Base-by-base conservation (phyloP, 768 basidiomycete genomes). In the Phylloporus sp. region DNA sequence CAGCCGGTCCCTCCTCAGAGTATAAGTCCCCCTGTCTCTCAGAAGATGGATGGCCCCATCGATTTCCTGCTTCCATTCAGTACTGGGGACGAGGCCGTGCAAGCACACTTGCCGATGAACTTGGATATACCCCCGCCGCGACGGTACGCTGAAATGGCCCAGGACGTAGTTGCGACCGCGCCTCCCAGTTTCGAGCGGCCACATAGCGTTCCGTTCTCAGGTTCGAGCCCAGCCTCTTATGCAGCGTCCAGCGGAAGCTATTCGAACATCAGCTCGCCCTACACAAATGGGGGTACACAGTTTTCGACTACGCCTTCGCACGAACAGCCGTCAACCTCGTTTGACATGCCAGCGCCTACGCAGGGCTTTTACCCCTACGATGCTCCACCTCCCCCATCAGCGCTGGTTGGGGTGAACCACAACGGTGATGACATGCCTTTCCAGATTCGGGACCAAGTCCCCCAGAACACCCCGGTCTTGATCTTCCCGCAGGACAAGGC, bases 61-160 rank as follows among this genome's bases (percentile, higher is more conserved):
- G 64, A 70, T 22, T 65, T 64, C 32, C 38, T 67, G 24, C 42
- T 63, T 8, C 53, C 64, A 4, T 69, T 63, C 44, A 52, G 52
- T 11, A 20, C 62, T 10, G 52, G 47, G 23, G 63, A 63, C 2
- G 65, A 65, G 15, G 40, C 29, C 6, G 24, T 18, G 28, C 55
- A 55, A 34, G 35, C 47, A 16, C 61, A 58, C 34, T 18, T 42
- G 44, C 56, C 56, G 22, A 47, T 55, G 3, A 54, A 43, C 28
- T 16, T 59, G 23, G 59, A 66, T 12, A 12, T 62, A 1, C 28
- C 64, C 20, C 58, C 49, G 26, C 31, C 62, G 0, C 60, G 45
- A 29, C 52, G 55, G 23, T 63, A 55, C n/a, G 23, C 52, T 2
- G 59, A 60, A 35, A 56, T 63, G 41, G 20, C 8, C 20, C 50